These are phyloP conservation scores for Candida anutae DNA, from an alignment of 1,139 yeast genomes.

Conservation along the genomic window DNA sequence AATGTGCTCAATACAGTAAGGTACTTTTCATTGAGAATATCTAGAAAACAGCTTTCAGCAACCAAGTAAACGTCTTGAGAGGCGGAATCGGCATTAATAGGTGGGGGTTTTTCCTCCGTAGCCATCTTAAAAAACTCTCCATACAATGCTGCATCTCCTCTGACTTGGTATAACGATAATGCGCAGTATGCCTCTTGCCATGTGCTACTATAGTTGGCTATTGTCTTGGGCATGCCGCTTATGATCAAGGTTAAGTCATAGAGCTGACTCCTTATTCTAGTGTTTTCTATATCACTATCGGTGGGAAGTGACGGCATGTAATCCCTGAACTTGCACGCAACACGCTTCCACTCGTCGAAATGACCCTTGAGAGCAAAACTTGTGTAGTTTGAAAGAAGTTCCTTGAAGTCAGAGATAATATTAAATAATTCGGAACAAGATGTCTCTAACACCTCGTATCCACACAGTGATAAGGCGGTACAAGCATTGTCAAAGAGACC, in stretches of 20 bases:
- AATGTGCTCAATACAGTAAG: slow-evolving; percentile 54
- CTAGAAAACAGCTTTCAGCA: slow-evolving; percentile 53
- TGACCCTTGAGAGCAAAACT: slow-evolving; percentile 33
- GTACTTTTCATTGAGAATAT: slow-evolving; percentile 51
- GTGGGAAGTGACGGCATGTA: slow-evolving; percentile 10
- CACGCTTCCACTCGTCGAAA: slow-evolving; percentile 44
- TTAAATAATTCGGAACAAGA: slow-evolving; percentile 22
- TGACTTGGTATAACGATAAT: slow-evolving; percentile 52
- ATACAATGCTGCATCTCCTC: slow-evolving; percentile 30
- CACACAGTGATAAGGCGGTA: slow-evolving; percentile 35
- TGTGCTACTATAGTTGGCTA: slow-evolving; percentile 37
- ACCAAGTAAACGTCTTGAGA: slow-evolving; percentile 24
- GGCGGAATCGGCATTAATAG: slow-evolving; percentile 9
- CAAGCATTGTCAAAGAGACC: slow-evolving; percentile 56
- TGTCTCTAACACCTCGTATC: slow-evolving; percentile 29
- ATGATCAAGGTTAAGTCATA: slow-evolving; percentile 36
- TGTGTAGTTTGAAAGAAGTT: slow-evolving; percentile 33
- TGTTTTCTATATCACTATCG: slow-evolving; percentile 13
- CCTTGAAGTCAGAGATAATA: slow-evolving; percentile 41
- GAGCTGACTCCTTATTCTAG: slow-evolving; percentile 31
- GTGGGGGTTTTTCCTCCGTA: slow-evolving; percentile 27
- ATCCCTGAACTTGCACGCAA: slow-evolving; percentile 46
- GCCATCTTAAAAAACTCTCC: slow-evolving; percentile 28
- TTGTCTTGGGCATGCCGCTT: slow-evolving; percentile 49
- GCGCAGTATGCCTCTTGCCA: slow-evolving; percentile 75